Evolutionary conservation across 345 rosid genomes (phyloP), one percentile per base, ranked within the genome.

Genomic region (Arabidopsis arenosa): DNA sequence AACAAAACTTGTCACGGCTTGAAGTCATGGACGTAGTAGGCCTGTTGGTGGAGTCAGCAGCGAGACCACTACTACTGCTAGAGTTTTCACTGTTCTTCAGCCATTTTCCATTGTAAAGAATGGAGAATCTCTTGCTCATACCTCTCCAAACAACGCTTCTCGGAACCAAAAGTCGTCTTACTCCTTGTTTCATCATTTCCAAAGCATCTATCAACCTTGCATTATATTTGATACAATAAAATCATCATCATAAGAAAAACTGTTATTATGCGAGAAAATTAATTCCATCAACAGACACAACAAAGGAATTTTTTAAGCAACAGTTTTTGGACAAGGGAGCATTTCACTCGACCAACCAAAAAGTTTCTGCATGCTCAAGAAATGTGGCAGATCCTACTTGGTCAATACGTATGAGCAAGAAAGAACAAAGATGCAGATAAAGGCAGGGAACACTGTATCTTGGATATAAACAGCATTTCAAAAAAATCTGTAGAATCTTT

Each of bases 101-200:
- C 99, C 99, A 92, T 80, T 86, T 89, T 8, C 93, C 91, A 6
- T 89, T 84, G 56, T 92, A 89, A 43, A 90, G 84, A 81, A 95
- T 71, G 6, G 99, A 95, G 76, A 95, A 95, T 73, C 99, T 75
- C 84, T 92, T 92, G 86, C 99, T 95, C 93, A 90, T 88, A 67
- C 99, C 97, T 87, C 85, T 92, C 98, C 97, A 90, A 21, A 64
- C 86, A 30, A 76, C 82, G 61, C 91, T 85, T 82, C 92, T 95
- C 0, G 87, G 89, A 67, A 95, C 96, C 12, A 95, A 87, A 75
- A 95, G 97, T 57, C 98, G 89, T 76, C 87, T 86, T 65, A 87
- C 97, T 11, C 97, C 97, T 69, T 95, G 98, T 86, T 90, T 95
- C 97, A 93, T 95, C 99, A 92, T 95, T 84, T 92, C 99, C 76